Conservation (phyloP, 169 alveolate species). For the Plasmodium knowlesi region DNA sequence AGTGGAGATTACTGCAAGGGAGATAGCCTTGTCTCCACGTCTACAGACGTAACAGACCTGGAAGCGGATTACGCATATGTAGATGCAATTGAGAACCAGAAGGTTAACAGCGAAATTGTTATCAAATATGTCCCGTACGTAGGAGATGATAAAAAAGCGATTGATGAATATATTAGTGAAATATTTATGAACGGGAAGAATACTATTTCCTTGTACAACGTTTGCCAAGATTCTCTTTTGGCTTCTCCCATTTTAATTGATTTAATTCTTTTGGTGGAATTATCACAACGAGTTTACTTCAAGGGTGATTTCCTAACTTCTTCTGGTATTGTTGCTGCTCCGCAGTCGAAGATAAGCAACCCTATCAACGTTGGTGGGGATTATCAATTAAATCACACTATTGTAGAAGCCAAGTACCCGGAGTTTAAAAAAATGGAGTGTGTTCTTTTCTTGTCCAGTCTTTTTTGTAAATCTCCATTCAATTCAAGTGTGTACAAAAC, state of each 20-base stretch:
- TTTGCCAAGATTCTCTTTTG: slow-evolving; percentile 92
- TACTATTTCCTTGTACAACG: slow-evolving; percentile 89
- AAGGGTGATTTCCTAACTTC: neutral
- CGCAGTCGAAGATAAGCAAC: neutral
- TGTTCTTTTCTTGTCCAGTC: slow-evolving; percentile 36
- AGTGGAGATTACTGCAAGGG: slow-evolving; percentile 86
- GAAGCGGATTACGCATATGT: slow-evolving; percentile 18
- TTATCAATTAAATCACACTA: slow-evolving; percentile 18
- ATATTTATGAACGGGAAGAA: slow-evolving; percentile 91
- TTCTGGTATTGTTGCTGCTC: neutral
- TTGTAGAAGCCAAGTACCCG: neutral
- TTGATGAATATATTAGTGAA: slow-evolving; percentile 92
- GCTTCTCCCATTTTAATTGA: slow-evolving; percentile 93
- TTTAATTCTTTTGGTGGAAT: slow-evolving; percentile 88
- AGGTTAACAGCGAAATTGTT: slow-evolving; percentile 82
- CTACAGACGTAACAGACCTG: neutral
- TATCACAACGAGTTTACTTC: slow-evolving; percentile 62
- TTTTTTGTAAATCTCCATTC: slow-evolving; percentile 67
- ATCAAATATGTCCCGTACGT: slow-evolving; percentile 93
- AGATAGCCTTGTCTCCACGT: slow-evolving; percentile 11
- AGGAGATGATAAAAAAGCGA: slow-evolving; percentile 93
- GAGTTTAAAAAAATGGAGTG: slow-evolving; percentile 25
- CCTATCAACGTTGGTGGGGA: slow-evolving; percentile 23
- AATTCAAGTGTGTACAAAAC: slow-evolving; percentile 59
- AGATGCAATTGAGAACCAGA: slow-evolving; percentile 53